Evolutionary conservation across 208 protist species (phyloP).

Genomic region (Kentomonas sorsogonicus): DNA sequence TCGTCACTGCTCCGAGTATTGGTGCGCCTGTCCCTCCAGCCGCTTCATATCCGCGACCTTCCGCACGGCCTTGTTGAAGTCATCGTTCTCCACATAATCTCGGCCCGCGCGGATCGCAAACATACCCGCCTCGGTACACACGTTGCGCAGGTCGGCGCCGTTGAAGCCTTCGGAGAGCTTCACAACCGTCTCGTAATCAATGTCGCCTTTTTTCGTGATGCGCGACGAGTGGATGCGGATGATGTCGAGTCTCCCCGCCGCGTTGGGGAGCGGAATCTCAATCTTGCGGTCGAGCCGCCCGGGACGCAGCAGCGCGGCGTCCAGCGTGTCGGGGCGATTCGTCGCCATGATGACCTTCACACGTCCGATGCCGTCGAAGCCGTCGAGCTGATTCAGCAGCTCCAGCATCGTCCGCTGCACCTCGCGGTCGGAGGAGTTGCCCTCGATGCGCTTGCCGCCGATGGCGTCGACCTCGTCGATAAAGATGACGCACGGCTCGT

Average conservation of each 20-base stretch:
- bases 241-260: slow-evolving; percentile 95
- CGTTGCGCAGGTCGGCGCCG: slow-evolving; percentile 97
- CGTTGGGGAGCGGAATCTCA: slow-evolving; percentile 99
- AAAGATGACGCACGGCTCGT: slow-evolving; percentile 99
- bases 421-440: slow-evolving; percentile 97
- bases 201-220: slow-evolving; percentile 97
- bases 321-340: slow-evolving; percentile 94
- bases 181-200: slow-evolving; percentile 98
- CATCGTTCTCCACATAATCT: slow-evolving; percentile 97
- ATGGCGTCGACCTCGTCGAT: slow-evolving; percentile 99
- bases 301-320: slow-evolving; percentile 97
- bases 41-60: slow-evolving; percentile 98
- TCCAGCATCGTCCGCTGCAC: slow-evolving; percentile 99
- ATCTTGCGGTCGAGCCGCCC: slow-evolving; percentile 96
- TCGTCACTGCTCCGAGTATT: slow-evolving; percentile 82
- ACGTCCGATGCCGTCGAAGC: slow-evolving; percentile 96
- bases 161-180: slow-evolving; percentile 99
- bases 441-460: slow-evolving; percentile 98
- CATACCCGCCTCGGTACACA: slow-evolving; percentile 99
- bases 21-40: slow-evolving; percentile 91
- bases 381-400: slow-evolving; percentile 99
- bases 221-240: slow-evolving; percentile 96
- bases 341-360: slow-evolving; percentile 99
- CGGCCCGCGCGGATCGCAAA: slow-evolving; percentile 96
- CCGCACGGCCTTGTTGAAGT: slow-evolving; percentile 99